These are phyloP conservation scores for Myriosclerotinia scirpicola DNA, from an alignment of 2,329 filamentous ascomycete species.

Conservation along the genomic window DNA sequence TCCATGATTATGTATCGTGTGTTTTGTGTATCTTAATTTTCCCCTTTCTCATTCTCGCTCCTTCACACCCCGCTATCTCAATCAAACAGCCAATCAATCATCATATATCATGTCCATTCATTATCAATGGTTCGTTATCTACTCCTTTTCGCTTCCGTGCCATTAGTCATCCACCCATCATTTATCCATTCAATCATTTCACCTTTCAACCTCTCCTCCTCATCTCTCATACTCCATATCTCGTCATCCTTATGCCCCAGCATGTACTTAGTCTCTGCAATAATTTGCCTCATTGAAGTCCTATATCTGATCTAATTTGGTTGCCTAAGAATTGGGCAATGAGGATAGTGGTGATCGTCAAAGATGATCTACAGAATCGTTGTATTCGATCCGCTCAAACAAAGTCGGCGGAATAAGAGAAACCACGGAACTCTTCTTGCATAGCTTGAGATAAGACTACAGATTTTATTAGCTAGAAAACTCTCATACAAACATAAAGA, in stretches of 20 bases:
- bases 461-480: constrained; percentile 22
- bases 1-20: neutral
- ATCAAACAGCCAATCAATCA: constrained; percentile 9
- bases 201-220: neutral
- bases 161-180: constrained; percentile 1
- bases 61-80: constrained; percentile 1
- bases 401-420: constrained; percentile 68
- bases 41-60: neutral
- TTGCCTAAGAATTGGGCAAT: neutral
- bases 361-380: neutral
- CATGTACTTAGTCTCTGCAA: neutral
- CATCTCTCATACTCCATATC: neutral
- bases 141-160: neutral
- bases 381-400: constrained; percentile 32
- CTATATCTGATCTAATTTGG: neutral
- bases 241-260: neutral
- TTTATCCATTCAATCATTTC: constrained; percentile 5
- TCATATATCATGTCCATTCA: constrained; percentile 18
- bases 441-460: constrained; percentile 94
- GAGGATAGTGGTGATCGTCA: neutral
- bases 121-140: constrained; percentile 18
- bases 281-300: neutral
- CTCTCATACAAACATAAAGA: neutral
- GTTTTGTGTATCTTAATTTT: neutral
- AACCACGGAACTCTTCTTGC: constrained; percentile 99